Evolutionary conservation across 1,284 basidiomycete genomes (phyloP).

Genomic region (Puccinia novopanici): DNA sequence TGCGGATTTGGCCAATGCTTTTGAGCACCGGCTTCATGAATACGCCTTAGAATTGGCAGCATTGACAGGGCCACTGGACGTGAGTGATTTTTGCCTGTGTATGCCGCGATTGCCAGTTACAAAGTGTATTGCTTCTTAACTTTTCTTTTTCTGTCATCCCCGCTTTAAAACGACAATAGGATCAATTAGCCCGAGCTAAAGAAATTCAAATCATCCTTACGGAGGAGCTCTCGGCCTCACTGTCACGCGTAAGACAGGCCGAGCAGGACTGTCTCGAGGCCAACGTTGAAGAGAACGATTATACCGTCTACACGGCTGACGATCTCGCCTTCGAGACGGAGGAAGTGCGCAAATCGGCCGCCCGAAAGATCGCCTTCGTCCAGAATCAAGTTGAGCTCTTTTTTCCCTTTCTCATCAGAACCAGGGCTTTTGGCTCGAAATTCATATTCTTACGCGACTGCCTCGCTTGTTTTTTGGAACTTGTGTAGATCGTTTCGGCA

Average conservation of each 20-base stretch:
- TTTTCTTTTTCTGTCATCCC: neutral
- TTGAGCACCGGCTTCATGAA: conserved; percentile 71
- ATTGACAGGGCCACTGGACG: conserved; percentile 77
- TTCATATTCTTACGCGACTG: conserved; percentile 48
- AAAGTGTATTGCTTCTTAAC: too few relatives aligned
- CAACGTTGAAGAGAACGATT: conserved; percentile 95
- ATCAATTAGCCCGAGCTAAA: conserved; percentile 65
- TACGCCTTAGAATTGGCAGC: conserved; percentile 75
- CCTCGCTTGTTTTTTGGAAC: neutral
- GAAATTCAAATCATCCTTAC: conserved; percentile 69
- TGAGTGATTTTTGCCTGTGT: conserved; percentile 57
- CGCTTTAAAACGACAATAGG: conserved; percentile 58
- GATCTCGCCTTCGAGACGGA: conserved; percentile 89
- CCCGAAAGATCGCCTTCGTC: conserved; percentile 89
- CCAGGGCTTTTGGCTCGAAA: conserved; percentile 54
- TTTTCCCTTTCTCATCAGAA: neutral
- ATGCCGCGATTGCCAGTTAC: too few relatives aligned
- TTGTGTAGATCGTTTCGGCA: conserved; percentile 79
- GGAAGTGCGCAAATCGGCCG: conserved; percentile 75
- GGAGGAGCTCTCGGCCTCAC: conserved; percentile 65
- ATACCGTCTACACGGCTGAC: conserved; percentile 85
- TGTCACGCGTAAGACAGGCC: conserved; percentile 66
- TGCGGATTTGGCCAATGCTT: conserved; percentile 79
- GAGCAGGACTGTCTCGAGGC: conserved; percentile 81
- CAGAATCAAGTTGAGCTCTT: conserved; percentile 77